Base-by-base conservation (phyloP, 1,284 basidiomycete genomes). In the Cryptococcus sp. region DNA sequence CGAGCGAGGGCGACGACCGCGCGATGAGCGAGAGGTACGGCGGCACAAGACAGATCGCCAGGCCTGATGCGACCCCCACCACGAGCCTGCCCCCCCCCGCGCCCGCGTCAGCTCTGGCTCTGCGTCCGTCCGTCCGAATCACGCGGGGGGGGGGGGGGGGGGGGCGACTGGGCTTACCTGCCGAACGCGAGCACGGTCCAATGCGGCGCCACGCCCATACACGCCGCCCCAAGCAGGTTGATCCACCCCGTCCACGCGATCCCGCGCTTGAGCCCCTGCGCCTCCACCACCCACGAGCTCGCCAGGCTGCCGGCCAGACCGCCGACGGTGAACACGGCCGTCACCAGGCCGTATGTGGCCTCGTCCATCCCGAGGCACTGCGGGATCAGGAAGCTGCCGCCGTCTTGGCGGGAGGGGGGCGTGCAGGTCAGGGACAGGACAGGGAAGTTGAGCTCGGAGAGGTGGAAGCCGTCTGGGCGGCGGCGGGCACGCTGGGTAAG, bases 361-460 rank as follows among this genome's bases (percentile, higher is more conserved):
- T 88, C 83, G 38, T 84, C 82, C 85, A 94, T 88, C 15, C 84
- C 83, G 40, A 93, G 85, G 72, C 91, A 94, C 21, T 68, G 49
- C 1, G 74, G 72, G 4, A 78, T 62, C 12, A 45, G 36, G 28
- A 9, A 33, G 28, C 5, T 33, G 7, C 48, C 15, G n/a, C n/a
- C n/a, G n/a, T n/a, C n/a, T n/a, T n/a, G n/a, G 1, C 50, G 59
- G 15, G 59, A 61, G 35, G 66, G 56, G 21, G 71, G 64, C 15
- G 62, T 53, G 59, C 91, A 94, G 8, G 87, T 89, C 56, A 93
- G 75, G 43, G 87, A 85, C 6, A 82, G 83, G 69, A 89, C 86
- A 43, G 93, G 86, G 73, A 91, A 90, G 72, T 94, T 94, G 57
- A 94, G 83, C 35, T 87, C 88, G 4, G 89, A 88, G 50, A 91